Percentiles rank a stretch among this genome's conserved stretches.
Evolutionary conservation across 1,139 yeast genomes (phyloP).

Genomic region (Keqinozyma sinolaborantium): DNA sequence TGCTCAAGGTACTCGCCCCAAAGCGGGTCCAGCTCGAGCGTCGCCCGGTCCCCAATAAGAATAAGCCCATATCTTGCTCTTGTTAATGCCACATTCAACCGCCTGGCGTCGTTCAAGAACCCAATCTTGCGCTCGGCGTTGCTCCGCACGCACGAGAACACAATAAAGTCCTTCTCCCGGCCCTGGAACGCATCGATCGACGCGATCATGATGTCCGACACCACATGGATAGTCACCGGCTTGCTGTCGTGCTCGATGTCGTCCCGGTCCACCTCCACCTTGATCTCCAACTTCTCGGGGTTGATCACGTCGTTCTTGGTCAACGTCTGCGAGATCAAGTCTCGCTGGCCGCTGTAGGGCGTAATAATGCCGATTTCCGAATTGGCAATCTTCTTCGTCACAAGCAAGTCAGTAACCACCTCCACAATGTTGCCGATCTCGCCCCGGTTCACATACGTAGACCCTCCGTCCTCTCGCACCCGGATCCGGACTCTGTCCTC

Average conservation of each 20-base stretch:
- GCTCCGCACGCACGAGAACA: conserved; percentile 61
- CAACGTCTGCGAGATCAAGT: conserved; percentile 49
- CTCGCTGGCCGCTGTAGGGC: conserved; percentile 73
- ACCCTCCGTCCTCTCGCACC: conserved; percentile 48
- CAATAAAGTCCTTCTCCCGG: conserved; percentile 55
- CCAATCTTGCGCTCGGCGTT: conserved; percentile 51
- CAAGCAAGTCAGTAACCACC: conserved; percentile 45
- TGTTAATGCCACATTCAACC: conserved; percentile 61
- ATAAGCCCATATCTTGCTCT: conserved; percentile 58
- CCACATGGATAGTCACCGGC: conserved; percentile 55
- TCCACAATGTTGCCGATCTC: conserved; percentile 49
- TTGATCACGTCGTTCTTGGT: conserved; percentile 52
- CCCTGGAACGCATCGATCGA: conserved; percentile 70
- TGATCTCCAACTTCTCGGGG: conserved; percentile 47
- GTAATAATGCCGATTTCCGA: conserved; percentile 63
- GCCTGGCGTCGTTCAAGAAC: conserved; percentile 53
- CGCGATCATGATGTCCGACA: conserved; percentile 66
- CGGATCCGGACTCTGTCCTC: conserved; percentile 47
- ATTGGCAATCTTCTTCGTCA: conserved; percentile 49
- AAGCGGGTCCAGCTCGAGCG: conserved; percentile 46
- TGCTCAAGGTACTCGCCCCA: conserved; percentile 54
- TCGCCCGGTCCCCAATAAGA: conserved; percentile 52
- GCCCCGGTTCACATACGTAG: conserved; percentile 49
- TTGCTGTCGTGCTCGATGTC: conserved; percentile 48
- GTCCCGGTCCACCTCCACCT: conserved; percentile 53